Evolutionary conservation across 192 early-diverging fungal genomes (phyloP).

Genomic region (Podila clonocystis): DNA sequence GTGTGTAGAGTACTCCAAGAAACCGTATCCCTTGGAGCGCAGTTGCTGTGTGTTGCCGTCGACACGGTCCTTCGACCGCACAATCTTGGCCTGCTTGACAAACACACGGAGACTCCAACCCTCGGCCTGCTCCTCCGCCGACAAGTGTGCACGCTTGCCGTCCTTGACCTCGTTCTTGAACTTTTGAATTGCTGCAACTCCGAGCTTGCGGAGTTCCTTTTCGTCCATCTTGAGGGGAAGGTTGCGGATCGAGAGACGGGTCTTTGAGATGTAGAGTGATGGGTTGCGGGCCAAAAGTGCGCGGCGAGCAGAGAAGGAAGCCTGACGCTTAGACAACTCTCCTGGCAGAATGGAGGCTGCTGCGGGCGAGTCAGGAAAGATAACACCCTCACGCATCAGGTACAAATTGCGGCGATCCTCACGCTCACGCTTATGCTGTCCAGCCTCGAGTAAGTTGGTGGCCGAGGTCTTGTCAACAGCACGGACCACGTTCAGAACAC

Average conservation of each 20-base stretch:
- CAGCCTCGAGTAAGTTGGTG: constrained; percentile 64
- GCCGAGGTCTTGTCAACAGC: constrained; percentile 84
- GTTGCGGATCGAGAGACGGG: constrained; percentile 90
- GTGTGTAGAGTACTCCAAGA: constrained; percentile 90
- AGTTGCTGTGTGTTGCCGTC: constrained; percentile 75
- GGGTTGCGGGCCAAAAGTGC: constrained; percentile 86
- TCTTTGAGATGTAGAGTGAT: constrained; percentile 88
- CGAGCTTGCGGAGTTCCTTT: constrained; percentile 67
- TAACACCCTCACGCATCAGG: constrained; percentile 86
- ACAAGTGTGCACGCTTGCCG: constrained; percentile 60
- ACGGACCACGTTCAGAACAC: constrained; percentile 81
- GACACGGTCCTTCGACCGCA: constrained; percentile 80
- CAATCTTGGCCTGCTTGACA: constrained; percentile 83
- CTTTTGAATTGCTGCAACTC: constrained; percentile 72
- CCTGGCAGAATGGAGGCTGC: constrained; percentile 74
- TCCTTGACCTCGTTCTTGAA: constrained; percentile 80
- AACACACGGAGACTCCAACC: constrained; percentile 71
- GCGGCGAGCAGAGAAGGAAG: constrained; percentile 84
- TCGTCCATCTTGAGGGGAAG: constrained; percentile 82
- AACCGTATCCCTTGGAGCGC: constrained; percentile 90
- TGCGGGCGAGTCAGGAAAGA: constrained; percentile 86
- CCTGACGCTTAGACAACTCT: constrained; percentile 87
- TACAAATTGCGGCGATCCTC: constrained; percentile 90
- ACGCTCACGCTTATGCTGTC: constrained; percentile 66
- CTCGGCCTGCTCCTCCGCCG: constrained; percentile 67